Evolutionary conservation across 495 filamentous ascomycete genomes (phyloP).

Genomic region (Penicillium turbatum): DNA sequence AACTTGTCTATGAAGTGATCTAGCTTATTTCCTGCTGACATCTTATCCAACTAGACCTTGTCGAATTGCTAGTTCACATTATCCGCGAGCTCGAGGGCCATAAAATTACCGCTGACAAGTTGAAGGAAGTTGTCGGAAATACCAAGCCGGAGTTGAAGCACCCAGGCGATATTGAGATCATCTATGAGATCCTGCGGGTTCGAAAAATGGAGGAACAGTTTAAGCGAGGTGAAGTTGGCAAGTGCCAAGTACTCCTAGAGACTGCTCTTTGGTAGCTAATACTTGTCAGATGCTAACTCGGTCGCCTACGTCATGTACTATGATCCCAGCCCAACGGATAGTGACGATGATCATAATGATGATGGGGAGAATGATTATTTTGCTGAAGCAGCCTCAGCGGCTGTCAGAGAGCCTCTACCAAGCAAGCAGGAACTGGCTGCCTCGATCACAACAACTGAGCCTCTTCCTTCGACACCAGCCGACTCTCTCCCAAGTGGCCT

Average conservation of each 20-base stretch:
- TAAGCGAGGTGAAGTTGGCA: constrained; percentile 48
- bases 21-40: no score
- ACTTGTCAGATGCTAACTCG: constrained; percentile 35
- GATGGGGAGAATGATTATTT: no score
- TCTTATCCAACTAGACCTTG: no score
- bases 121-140: constrained; percentile 41
- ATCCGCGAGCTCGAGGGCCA: constrained; percentile 35
- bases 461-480: constrained; percentile 10
- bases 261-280: no score
- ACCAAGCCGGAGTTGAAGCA: constrained; percentile 37
- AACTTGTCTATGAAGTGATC: no score
- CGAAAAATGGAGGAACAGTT: constrained; percentile 51
- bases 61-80: constrained; percentile 43
- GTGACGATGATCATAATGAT: no score
- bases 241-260: no score
- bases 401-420: constrained; percentile 25
- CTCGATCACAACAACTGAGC: constrained; percentile 30
- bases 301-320: constrained; percentile 38
- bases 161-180: constrained; percentile 35
- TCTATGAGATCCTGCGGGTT: constrained; percentile 52
- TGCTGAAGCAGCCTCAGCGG: background rate
- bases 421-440: constrained; percentile 28
- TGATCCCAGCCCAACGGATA: constrained; percentile 33
- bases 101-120: constrained; percentile 37
- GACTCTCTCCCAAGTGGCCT: constrained; percentile 24